Percentiles rank a stretch among this genome's conserved stretches.
These are phyloP conservation scores for Tricholoma saponaceum DNA, from an alignment of 768 basidiomycete genomes.

Conservation along the genomic window DNA sequence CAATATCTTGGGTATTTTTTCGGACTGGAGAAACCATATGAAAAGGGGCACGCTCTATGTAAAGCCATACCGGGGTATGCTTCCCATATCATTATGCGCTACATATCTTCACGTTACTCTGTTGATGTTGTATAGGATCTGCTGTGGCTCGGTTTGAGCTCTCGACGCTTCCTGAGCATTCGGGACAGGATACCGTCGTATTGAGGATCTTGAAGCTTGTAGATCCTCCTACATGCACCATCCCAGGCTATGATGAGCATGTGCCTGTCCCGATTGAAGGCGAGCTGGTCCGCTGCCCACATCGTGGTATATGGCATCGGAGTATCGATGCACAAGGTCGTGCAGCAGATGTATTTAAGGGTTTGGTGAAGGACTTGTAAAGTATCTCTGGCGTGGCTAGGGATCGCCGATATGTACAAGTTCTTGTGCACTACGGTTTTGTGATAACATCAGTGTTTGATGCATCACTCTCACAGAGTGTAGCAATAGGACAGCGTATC, in stretches of 20 bases:
- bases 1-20: not conserved
- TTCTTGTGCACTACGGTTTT: no score
- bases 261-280: not conserved
- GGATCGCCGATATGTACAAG: no score
- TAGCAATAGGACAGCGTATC: no score
- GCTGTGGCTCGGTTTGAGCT: not conserved
- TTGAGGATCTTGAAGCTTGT: not conserved
- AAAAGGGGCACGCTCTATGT: not conserved
- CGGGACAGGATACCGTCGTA: not conserved
- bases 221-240: not conserved
- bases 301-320: no score
- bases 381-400: no score
- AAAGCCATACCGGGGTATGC: not conserved
- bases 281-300: not conserved
- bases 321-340: no score
- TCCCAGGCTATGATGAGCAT: not conserved
- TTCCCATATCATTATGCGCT: not conserved
- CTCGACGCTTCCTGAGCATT: not conserved
- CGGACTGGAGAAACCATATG: not conserved
- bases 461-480: no score
- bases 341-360: no score
- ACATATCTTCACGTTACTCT: not conserved
- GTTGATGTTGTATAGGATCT: not conserved
- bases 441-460: no score
- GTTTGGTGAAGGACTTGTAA: no score